A percentile compares a stretch with the other conserved stretches of the same genome.
Conservation (phyloP, 768 basidiomycete genomes). For the Kwoniella europaea region DNA sequence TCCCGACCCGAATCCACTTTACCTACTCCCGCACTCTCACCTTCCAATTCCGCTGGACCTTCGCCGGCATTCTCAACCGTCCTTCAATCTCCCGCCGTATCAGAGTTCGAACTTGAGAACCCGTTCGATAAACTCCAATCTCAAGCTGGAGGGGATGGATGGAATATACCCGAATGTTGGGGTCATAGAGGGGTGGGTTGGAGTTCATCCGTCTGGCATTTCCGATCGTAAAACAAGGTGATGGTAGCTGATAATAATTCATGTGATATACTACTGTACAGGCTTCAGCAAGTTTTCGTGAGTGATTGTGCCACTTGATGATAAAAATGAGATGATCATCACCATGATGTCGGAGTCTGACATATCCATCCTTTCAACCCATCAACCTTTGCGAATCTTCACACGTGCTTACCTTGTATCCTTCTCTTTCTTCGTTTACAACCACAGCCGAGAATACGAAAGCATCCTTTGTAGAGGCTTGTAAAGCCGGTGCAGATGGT, state of each 20-base stretch:
- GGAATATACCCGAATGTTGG: slow-evolving; percentile 72
- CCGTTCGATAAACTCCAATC: slow-evolving; percentile 17
- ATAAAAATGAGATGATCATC: slow-evolving; percentile 2
- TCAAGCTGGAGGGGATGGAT: slow-evolving; percentile 16
- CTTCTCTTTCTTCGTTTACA: background rate
- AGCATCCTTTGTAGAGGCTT: slow-evolving; percentile 92
- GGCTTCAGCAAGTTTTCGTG: slow-evolving; percentile 72
- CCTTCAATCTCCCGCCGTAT: slow-evolving; percentile 40
- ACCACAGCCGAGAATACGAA: slow-evolving; percentile 80
- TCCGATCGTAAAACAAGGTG: background rate
- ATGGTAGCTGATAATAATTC: slow-evolving; percentile 13
- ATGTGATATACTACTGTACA: slow-evolving; percentile 51
- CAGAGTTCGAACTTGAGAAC: slow-evolving; percentile 32
- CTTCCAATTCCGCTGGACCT: slow-evolving; percentile 20
- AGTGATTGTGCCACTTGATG: slow-evolving; percentile 19
- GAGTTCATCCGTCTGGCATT: background rate
- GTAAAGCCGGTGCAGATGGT: slow-evolving; percentile 91
- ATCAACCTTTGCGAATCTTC: slow-evolving; percentile 1
- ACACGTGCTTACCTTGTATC: slow-evolving; percentile 63
- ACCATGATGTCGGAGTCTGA: background rate
- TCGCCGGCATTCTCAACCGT: slow-evolving; percentile 32
- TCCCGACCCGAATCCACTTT: slow-evolving; percentile 12
- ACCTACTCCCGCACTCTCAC: slow-evolving; percentile 27
- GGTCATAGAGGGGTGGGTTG: slow-evolving; percentile 70
- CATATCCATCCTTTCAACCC: background rate